Conservation (phyloP, 1,139 yeast genomes). For the Zygoascus hellenicus region DNA sequence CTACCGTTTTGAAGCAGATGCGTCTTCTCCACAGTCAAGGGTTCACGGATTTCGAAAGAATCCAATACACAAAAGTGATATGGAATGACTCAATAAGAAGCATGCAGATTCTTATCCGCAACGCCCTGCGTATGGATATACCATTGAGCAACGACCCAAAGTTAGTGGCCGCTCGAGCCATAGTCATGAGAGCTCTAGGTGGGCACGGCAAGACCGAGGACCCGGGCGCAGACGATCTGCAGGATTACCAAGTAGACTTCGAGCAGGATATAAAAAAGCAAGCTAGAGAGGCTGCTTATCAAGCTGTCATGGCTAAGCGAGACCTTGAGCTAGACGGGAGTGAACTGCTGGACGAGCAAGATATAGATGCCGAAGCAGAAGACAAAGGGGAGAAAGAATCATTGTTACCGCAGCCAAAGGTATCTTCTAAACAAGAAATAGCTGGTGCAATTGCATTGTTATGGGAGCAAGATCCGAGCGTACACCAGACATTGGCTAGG, state of each 20-base stretch:
- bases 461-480: slow-evolving; percentile 68
- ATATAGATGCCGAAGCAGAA: slow-evolving; percentile 6
- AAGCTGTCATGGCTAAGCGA: slow-evolving; percentile 2
- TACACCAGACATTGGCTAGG: slow-evolving; percentile 52
- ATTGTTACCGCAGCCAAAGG: neutral
- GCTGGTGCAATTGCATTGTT: slow-evolving; percentile 62
- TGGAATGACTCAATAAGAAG: slow-evolving; percentile 92
- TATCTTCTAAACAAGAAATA: slow-evolving; percentile 38
- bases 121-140: slow-evolving; percentile 11
- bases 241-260: slow-evolving; percentile 9
- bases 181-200: slow-evolving; percentile 15
- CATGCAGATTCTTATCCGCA: slow-evolving; percentile 70
- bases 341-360: slow-evolving; percentile 5
- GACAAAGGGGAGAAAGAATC: slow-evolving; percentile 5
- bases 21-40: slow-evolving; percentile 81
- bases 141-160: slow-evolving; percentile 8
- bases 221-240: slow-evolving; percentile 11
- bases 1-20: slow-evolving; percentile 93
- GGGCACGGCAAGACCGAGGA: slow-evolving; percentile 13
- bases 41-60: slow-evolving; percentile 70
- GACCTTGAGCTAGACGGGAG: neutral
- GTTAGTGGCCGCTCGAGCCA: slow-evolving; percentile 9
- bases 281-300: slow-evolving; percentile 4
- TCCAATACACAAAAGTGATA: slow-evolving; percentile 80
- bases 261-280: slow-evolving; percentile 9